Evolutionary conservation across 306 rosid species (phyloP).

Genomic region (Malus fusca): DNA sequence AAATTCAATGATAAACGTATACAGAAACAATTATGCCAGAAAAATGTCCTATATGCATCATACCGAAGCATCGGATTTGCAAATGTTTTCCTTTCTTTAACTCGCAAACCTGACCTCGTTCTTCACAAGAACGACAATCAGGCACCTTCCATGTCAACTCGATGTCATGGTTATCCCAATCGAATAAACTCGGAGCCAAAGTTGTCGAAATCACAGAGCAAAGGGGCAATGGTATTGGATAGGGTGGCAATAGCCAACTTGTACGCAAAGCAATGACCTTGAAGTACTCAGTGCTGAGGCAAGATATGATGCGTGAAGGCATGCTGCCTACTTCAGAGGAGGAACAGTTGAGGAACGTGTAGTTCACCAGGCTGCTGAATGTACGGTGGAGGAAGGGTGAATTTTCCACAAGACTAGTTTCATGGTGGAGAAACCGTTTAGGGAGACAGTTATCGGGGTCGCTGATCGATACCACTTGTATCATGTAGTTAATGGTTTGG

Average conservation of each 20-base stretch:
- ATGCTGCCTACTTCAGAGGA: not conserved
- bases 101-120: not conserved
- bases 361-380: not conserved
- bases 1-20: too few species aligned
- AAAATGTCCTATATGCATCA: not conserved
- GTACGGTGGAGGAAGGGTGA: not conserved
- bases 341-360: conserved; percentile 1
- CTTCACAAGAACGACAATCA: conserved; percentile 2
- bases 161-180: not conserved
- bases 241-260: not conserved
- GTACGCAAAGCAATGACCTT: not conserved
- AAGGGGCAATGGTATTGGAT: not conserved
- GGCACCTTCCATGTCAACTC: not conserved
- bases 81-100: not conserved
- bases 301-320: not conserved
- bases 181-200: not conserved
- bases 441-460: conserved; percentile 1
- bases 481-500: not conserved
- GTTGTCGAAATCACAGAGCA: not conserved
- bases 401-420: not conserved
- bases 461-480: not conserved
- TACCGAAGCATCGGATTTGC: not conserved
- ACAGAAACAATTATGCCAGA: not conserved
- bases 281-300: not conserved
- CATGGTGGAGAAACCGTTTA: not conserved